phyloP scores from a whole-genome alignment of 176 grass and related monocot genomes.

The Themeda triandra region DNA sequence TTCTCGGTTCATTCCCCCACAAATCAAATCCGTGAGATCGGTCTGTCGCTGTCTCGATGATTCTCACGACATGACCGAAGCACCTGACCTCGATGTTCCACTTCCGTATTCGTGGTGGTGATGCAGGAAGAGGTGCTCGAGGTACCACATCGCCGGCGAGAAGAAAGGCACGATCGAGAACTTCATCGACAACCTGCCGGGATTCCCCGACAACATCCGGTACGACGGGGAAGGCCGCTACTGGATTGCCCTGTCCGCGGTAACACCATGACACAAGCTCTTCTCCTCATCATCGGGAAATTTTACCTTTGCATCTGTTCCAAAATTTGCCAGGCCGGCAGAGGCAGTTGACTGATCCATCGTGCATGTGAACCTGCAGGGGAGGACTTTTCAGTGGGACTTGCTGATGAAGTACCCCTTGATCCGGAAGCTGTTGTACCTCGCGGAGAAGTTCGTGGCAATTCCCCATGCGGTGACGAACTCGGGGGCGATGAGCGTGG shows the following conservation, averaged over 20 bases:
- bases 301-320: not conserved
- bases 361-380: constrained; percentile 28
- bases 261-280: not conserved
- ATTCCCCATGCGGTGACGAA: constrained; percentile 26
- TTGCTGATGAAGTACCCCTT: constrained; percentile 38
- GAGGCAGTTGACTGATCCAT: not conserved
- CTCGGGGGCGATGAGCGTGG: constrained; percentile 54
- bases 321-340: no score
- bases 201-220: constrained; percentile 67
- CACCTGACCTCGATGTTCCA: not conserved
- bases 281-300: no score
- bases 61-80: not conserved
- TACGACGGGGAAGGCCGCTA: constrained; percentile 66
- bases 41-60: not conserved
- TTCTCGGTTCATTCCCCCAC: no score
- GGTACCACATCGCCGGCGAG: constrained; percentile 63
- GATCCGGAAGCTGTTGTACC: constrained; percentile 44
- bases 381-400: constrained; percentile 53
- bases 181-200: constrained; percentile 75
- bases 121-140: constrained; percentile 69
- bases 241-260: constrained; percentile 64
- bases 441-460: constrained; percentile 28
- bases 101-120: not conserved
- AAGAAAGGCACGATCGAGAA: constrained; percentile 46
- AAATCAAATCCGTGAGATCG: not conserved